phyloP scores from a whole-genome alignment of 1,284 basidiomycete genomes.

The Athelia sp. region DNA sequence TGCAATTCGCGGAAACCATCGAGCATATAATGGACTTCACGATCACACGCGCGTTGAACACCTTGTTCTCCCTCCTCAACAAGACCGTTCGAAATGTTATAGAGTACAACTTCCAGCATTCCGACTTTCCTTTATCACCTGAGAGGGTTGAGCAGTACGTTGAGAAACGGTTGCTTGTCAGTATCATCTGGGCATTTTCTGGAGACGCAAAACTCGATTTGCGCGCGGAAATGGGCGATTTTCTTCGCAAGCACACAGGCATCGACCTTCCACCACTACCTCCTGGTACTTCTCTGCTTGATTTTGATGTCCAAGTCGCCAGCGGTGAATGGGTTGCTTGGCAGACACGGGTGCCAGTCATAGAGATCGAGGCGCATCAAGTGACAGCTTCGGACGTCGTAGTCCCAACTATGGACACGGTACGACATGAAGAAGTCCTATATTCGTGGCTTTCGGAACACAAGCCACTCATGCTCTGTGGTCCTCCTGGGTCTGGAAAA shows the following conservation, averaged over 20 bases:
- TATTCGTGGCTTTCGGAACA: slow-evolving; percentile 99
- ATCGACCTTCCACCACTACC: slow-evolving; percentile 82
- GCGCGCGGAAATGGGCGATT: slow-evolving; percentile 88
- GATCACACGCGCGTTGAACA: slow-evolving; percentile 84
- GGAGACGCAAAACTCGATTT: slow-evolving; percentile 92
- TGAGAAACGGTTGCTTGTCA: slow-evolving; percentile 86
- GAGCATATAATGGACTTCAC: slow-evolving; percentile 99
- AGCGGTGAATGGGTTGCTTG: slow-evolving; percentile 90
- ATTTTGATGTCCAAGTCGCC: slow-evolving; percentile 89
- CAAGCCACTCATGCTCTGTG: slow-evolving; percentile 97
- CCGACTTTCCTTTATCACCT: slow-evolving; percentile 86
- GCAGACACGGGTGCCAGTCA: slow-evolving; percentile 88
- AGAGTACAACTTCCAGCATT: slow-evolving; percentile 92
- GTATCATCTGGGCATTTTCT: slow-evolving; percentile 96
- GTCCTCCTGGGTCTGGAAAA: slow-evolving; percentile 98
- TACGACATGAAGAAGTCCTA: slow-evolving; percentile 97
- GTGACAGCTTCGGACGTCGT: slow-evolving; percentile 96
- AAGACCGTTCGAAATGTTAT: slow-evolving; percentile 92
- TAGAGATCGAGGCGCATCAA: slow-evolving; percentile 96
- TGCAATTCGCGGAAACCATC: slow-evolving; percentile 76
- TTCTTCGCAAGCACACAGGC: slow-evolving; percentile 80
- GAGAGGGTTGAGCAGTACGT: slow-evolving; percentile 92
- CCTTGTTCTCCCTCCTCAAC: slow-evolving; percentile 95
- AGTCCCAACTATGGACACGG: slow-evolving; percentile 97
- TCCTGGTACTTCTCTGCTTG: slow-evolving; percentile 84